Evolutionary conservation across 352 stramenopile species (phyloP).

Genomic region (Phytophthora ramorum): DNA sequence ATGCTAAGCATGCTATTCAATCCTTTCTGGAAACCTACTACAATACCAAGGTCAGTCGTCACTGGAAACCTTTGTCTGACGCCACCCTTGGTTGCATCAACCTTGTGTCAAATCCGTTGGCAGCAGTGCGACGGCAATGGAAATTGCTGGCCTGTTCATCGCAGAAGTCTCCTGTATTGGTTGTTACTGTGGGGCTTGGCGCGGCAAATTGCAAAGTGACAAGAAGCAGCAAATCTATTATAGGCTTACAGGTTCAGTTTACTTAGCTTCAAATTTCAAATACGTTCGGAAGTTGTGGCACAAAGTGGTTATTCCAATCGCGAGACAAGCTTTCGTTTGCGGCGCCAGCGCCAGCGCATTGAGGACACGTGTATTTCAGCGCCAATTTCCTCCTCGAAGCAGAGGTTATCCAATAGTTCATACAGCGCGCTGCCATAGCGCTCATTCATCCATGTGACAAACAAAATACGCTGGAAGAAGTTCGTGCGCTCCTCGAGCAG

Average conservation of each 20-base stretch:
- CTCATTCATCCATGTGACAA: constrained; percentile 88
- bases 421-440: constrained; percentile 86
- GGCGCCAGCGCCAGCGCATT: constrained; percentile 90
- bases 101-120: too few relatives aligned
- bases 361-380: constrained; percentile 81
- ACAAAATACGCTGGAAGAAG: constrained; percentile 64
- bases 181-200: neutral
- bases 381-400: constrained; percentile 83
- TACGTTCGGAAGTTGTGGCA: neutral
- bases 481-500: constrained; percentile 69
- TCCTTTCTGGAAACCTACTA: too few relatives aligned
- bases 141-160: neutral
- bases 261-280: constrained; percentile 4
- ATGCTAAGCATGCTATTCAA: neutral
- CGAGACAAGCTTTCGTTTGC: constrained; percentile 86
- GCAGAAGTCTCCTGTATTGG: neutral
- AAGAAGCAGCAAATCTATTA: too few relatives aligned
- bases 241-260: neutral
- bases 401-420: constrained; percentile 86
- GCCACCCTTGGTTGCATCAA: too few relatives aligned
- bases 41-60: too few relatives aligned
- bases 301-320: constrained; percentile 61
- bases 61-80: too few relatives aligned
- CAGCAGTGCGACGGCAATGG: neutral
- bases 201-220: neutral